Evolutionary conservation across 306 rosid species (phyloP).

Genomic region (Echinosophora koreensis): DNA sequence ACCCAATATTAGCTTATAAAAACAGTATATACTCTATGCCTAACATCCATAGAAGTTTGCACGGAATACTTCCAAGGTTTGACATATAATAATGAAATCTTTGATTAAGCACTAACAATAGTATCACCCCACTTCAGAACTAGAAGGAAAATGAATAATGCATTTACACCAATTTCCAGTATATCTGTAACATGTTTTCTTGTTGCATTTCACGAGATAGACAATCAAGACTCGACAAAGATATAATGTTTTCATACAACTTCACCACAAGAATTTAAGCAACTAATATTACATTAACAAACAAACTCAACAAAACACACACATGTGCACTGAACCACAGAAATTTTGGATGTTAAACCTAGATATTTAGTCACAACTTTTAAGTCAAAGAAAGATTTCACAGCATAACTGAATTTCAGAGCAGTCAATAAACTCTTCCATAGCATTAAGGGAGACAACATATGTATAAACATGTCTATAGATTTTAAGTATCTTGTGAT

Average conservation of each 20-base stretch:
- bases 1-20: conserved; percentile 4
- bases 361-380: conserved; percentile 1
- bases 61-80: too few relatives aligned
- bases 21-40: too few relatives aligned
- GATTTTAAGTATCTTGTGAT: conserved; percentile 53
- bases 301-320: conserved; percentile 18
- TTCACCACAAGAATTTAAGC: conserved; percentile 19
- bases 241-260: conserved; percentile 7
- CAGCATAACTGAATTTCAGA: conserved; percentile 61
- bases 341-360: neutral
- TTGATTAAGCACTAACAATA: neutral
- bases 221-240: neutral
- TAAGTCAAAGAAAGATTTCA: conserved; percentile 2
- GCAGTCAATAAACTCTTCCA: conserved; percentile 56
- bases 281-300: conserved; percentile 19
- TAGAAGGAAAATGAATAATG: conserved; percentile 30
- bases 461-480: conserved; percentile 54
- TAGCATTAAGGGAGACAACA: conserved; percentile 52
- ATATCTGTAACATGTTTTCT: neutral
- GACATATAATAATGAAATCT: too few relatives aligned
- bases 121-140: neutral
- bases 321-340: neutral
- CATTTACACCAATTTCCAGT: conserved; percentile 25
- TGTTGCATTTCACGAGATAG: conserved; percentile 26
- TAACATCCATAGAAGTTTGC: too few relatives aligned